These are phyloP conservation scores for Rhodotorula sp. DNA, from an alignment of 1,284 basidiomycete genomes.

Conservation along the genomic window DNA sequence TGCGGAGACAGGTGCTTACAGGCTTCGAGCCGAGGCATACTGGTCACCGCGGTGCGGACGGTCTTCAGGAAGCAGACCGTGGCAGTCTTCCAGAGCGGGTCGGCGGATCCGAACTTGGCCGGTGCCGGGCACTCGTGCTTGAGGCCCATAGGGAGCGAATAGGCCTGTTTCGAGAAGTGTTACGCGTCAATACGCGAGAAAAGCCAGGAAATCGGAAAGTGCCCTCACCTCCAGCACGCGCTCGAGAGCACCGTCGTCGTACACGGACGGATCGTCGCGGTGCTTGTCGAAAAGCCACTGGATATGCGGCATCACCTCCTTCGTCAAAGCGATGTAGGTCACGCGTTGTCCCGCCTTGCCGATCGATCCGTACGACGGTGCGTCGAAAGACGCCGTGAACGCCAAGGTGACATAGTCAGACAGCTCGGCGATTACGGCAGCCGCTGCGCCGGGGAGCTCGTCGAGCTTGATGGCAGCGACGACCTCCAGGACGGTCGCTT, in stretches of 20 bases:
- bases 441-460: conserved; percentile 60
- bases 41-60: conserved; percentile 26
- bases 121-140: conserved; percentile 91
- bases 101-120: conserved; percentile 70
- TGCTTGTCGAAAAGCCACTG: conserved; percentile 63
- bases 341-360: conserved; percentile 55
- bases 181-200: not conserved
- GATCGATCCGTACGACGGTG: not conserved
- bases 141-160: conserved; percentile 84
- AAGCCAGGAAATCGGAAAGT: conserved; percentile 19
- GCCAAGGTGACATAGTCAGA: conserved; percentile 82
- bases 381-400: conserved; percentile 72
- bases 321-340: conserved; percentile 82
- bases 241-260: conserved; percentile 78
- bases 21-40: conserved; percentile 2
- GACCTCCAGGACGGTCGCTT: conserved; percentile 69
- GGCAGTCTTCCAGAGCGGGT: conserved; percentile 91
- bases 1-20: not conserved
- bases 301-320: conserved; percentile 79
- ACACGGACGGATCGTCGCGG: conserved; percentile 65
- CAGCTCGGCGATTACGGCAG: conserved; percentile 74
- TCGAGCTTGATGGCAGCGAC: conserved; percentile 66
- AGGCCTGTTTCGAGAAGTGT: conserved; percentile 59
- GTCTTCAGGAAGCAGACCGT: conserved; percentile 47
- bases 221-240: conserved; percentile 68